phyloP scores from a whole-genome alignment of 371 early-diverging fungal genomes.

The Smittium mucronatum region DNA sequence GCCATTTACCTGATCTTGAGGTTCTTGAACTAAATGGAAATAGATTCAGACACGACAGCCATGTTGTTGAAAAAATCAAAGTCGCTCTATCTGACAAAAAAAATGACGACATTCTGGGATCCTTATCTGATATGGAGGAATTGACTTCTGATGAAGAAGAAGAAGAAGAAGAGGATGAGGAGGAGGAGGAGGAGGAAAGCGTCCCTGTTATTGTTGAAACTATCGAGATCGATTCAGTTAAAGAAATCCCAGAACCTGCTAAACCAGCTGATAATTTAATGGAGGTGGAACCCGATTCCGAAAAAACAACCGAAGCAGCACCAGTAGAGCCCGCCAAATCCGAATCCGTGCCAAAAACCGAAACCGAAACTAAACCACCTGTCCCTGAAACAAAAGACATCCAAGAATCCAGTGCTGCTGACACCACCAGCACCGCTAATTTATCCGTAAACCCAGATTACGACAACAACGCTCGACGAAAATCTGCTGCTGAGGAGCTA shows the following conservation, averaged over 20 bases:
- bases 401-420: not conserved
- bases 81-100: slow-evolving; percentile 48
- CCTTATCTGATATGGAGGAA: slow-evolving; percentile 91
- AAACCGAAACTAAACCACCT: not conserved
- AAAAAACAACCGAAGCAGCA: not conserved
- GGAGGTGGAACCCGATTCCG: not conserved
- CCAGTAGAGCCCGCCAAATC: not conserved
- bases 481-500: slow-evolving; percentile 21
- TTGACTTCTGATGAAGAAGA: slow-evolving; percentile 61
- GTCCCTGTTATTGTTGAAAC: slow-evolving; percentile 24
- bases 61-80: slow-evolving; percentile 48
- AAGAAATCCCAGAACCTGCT: not conserved
- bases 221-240: slow-evolving; percentile 11
- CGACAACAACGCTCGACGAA: slow-evolving; percentile 15
- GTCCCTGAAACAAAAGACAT: not conserved
- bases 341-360: not conserved
- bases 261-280: not conserved
- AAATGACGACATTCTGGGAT: slow-evolving; percentile 71
- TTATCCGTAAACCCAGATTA: not conserved
- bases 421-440: not conserved
- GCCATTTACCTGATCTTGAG: slow-evolving; percentile 43
- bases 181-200: slow-evolving; percentile 33
- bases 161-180: slow-evolving; percentile 42
- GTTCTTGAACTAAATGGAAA: slow-evolving; percentile 86
- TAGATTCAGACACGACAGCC: slow-evolving; percentile 65